Percentiles rank a stretch among this genome's conserved stretches.
Conservation (phyloP, 2,329 filamentous ascomycete genomes). For the Rugonectria rugulosa region DNA sequence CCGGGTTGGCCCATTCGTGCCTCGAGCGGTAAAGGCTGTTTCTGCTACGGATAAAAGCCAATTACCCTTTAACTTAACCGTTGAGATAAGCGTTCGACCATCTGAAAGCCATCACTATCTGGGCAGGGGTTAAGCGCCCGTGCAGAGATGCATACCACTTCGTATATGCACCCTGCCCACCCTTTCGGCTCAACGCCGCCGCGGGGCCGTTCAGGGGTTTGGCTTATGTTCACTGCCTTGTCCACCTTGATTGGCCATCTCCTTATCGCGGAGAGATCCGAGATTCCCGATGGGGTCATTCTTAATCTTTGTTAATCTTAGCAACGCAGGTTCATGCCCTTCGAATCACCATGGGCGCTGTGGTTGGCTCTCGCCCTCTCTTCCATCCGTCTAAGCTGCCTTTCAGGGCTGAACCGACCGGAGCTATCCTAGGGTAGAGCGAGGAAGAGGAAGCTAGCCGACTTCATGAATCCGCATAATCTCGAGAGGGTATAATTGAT, state of each 20-base stretch:
- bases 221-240: not conserved
- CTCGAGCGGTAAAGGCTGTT: no score
- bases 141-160: not conserved
- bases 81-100: not conserved
- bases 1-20: no score
- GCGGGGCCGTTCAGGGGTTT: not conserved
- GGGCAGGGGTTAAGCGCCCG: not conserved
- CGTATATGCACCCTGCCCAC: no score
- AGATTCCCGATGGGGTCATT: not conserved
- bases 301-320: not conserved
- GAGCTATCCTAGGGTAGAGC: constrained; percentile 12
- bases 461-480: constrained; percentile 12
- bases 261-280: not conserved
- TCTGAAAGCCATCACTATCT: not conserved
- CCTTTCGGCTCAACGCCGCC: not conserved
- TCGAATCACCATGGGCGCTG: constrained; percentile 25
- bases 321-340: no score
- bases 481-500: constrained; percentile 1
- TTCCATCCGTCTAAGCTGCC: constrained; percentile 14
- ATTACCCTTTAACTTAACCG: not conserved
- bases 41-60: not conserved
- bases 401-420: constrained; percentile 26
- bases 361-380: constrained; percentile 10
- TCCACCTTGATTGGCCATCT: constrained; percentile 8
- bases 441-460: not conserved